Evolutionary conservation across 1,284 basidiomycete genomes (phyloP).

Genomic region (Ceratobasidium sp.): DNA sequence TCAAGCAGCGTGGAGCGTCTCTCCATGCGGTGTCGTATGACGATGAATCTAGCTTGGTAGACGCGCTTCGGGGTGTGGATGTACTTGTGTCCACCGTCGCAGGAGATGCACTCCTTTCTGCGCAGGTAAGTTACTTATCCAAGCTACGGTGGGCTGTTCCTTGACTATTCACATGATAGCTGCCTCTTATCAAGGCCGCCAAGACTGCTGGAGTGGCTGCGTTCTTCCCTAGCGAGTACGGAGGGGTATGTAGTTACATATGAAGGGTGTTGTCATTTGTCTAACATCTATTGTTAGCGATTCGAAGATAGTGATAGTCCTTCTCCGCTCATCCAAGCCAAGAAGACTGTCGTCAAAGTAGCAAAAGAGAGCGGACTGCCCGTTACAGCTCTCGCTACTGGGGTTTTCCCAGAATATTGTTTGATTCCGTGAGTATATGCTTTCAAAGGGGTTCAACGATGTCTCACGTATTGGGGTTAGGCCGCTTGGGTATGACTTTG

Average conservation of each 20-base stretch:
- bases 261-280: neutral
- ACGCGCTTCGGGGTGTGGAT: slow-evolving; percentile 13
- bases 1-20: neutral
- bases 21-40: slow-evolving; percentile 5
- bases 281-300: neutral
- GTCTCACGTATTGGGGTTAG: neutral
- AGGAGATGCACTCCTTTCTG: neutral
- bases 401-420: neutral
- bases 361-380: slow-evolving; percentile 8
- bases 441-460: too few relatives aligned
- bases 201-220: neutral
- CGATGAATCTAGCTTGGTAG: neutral
- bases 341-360: slow-evolving; percentile 1
- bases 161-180: too few relatives aligned
- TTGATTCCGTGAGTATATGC: neutral
- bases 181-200: slow-evolving; percentile 3
- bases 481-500: neutral
- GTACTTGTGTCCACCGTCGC: slow-evolving; percentile 8
- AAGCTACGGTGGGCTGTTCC: too few relatives aligned
- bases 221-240: slow-evolving; percentile 29
- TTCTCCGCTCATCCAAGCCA: neutral
- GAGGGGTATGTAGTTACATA: neutral
- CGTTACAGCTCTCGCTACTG: neutral
- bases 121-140: neutral
- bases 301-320: neutral